A percentile compares a stretch with the other conserved stretches of the same genome.
phyloP scores from a whole-genome alignment of 192 early-diverging fungal genomes.

The Coemansia sp. region DNA sequence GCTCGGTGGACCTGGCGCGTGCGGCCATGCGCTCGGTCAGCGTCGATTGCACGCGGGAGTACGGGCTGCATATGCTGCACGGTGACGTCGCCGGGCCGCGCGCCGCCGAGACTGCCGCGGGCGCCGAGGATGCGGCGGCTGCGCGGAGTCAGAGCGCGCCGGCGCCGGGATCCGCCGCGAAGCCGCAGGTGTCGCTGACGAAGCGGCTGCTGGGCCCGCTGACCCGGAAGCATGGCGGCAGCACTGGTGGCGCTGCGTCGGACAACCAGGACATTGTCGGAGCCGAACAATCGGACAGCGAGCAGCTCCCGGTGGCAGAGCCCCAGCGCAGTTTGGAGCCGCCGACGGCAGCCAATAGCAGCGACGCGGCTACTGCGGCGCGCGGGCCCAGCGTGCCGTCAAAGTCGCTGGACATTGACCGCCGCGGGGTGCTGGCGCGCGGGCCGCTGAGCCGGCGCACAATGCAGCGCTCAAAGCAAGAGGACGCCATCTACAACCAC shows the following conservation, averaged over 20 bases:
- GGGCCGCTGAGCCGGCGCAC: constrained; percentile 24
- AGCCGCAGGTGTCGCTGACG: constrained; percentile 9
- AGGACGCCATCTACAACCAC: background rate
- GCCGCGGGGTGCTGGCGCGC: background rate
- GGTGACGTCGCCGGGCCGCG: background rate
- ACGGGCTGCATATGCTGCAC: constrained; percentile 22
- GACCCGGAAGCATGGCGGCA: constrained; percentile 12
- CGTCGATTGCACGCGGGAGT: constrained; percentile 32
- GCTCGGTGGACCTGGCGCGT: constrained; percentile 10
- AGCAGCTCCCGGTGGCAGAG: too few relatives aligned
- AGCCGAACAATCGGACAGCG: background rate
- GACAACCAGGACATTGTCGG: background rate
- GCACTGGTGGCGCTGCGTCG: background rate
- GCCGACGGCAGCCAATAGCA: background rate
- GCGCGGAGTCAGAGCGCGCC: too few relatives aligned
- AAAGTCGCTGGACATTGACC: constrained; percentile 35
- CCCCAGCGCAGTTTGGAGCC: too few relatives aligned
- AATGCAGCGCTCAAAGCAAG: constrained; percentile 35
- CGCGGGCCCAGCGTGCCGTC: constrained; percentile 1
- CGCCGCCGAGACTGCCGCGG: background rate
- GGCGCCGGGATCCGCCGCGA: too few relatives aligned
- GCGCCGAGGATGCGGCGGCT: too few relatives aligned
- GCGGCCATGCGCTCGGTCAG: constrained; percentile 42
- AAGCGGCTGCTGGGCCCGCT: constrained; percentile 26
- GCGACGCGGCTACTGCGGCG: background rate